Evolutionary conservation across 73 alveolate species (phyloP), one percentile per base, ranked within the genome.

Genomic region (Paramecium tetraurelia): DNA sequence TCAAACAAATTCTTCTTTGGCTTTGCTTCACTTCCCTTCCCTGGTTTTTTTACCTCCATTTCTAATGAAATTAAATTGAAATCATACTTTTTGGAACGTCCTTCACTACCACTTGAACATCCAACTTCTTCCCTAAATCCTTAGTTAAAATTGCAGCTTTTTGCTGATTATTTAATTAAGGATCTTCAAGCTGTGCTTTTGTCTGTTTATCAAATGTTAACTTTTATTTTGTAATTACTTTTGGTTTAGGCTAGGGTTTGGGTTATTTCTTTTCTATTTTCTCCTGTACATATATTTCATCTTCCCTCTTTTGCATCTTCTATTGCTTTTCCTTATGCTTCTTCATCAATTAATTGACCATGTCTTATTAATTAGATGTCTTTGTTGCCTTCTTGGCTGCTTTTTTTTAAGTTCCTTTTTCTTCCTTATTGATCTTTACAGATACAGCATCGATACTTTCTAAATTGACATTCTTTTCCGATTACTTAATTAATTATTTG

Each of bases 401-500:
- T 35, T 80, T 80, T 63, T 80, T 43, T 44, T 41, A 80, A 14
- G 9, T 31, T 22, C 57, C 57, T 8, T 80, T 80, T 31, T 80
- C 57, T 11, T 22, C 33, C 12, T 80, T 48, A n/a, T 9, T 48
- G 9, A 80, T 63, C 57, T 80, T 80, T 18, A 80, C 90, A 22
- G 90, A 80, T 20, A 80, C 90, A 12, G 90, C 90, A 80, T 80
- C 90, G 0, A 80, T 22, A 22, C 90, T 80, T 24, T 40, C 70
- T 80, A 80, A 80, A 46, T 80, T 80, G 7, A 80, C 18, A 72
- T 72, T 38, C 69, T 53, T 0, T 35, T 72, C 86, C 12, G 84
- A 14, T 63, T 63, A 27, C 46, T 63, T 12, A 63, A 63, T 63
- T 33, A 31, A 63, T 31, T 31, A 31, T 63, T 35, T 41, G 22